Evolutionary conservation across 371 early-diverging fungal genomes (phyloP).

Genomic region (Actinomortierella wolfii): DNA sequence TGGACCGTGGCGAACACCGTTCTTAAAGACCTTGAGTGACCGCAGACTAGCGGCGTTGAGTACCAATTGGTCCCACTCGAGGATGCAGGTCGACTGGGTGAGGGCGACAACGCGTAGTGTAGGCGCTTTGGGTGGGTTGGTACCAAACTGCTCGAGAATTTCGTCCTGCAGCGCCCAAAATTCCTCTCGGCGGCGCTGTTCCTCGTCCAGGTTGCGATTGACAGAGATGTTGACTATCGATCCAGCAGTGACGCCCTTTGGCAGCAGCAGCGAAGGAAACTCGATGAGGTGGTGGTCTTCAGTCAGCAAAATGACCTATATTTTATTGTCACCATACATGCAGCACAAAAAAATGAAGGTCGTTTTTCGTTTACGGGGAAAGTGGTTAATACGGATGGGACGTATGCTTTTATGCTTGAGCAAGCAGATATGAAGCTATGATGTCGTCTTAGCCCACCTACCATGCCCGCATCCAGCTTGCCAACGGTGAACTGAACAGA

Average conservation of each 20-base stretch:
- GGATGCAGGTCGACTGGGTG: constrained; percentile 89
- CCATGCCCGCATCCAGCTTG: constrained; percentile 92
- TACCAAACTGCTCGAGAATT: constrained; percentile 82
- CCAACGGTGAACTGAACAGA: constrained; percentile 89
- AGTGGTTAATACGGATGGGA: neutral
- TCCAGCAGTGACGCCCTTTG: constrained; percentile 90
- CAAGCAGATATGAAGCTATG: neutral
- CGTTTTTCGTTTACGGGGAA: neutral
- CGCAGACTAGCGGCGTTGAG: constrained; percentile 81
- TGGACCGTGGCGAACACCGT: constrained; percentile 52
- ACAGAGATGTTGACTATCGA: constrained; percentile 94
- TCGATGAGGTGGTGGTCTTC: constrained; percentile 97
- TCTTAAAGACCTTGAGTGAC: constrained; percentile 86
- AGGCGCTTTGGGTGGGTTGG: constrained; percentile 79
- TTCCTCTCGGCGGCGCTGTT: constrained; percentile 77
- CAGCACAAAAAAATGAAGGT: too few species aligned
- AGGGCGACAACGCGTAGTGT: constrained; percentile 72
- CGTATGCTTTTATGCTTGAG: neutral
- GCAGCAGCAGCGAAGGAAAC: constrained; percentile 95
- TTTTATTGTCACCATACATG: too few species aligned
- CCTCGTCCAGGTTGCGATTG: constrained; percentile 83
- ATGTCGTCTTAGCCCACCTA: constrained; percentile 21
- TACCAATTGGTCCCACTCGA: constrained; percentile 89
- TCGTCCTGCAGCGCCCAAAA: constrained; percentile 87
- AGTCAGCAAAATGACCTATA: constrained; percentile 87